Percentiles rank a stretch among this genome's conserved stretches.
phyloP scores from a whole-genome alignment of 768 basidiomycete species.

The Panellus pusillus region DNA sequence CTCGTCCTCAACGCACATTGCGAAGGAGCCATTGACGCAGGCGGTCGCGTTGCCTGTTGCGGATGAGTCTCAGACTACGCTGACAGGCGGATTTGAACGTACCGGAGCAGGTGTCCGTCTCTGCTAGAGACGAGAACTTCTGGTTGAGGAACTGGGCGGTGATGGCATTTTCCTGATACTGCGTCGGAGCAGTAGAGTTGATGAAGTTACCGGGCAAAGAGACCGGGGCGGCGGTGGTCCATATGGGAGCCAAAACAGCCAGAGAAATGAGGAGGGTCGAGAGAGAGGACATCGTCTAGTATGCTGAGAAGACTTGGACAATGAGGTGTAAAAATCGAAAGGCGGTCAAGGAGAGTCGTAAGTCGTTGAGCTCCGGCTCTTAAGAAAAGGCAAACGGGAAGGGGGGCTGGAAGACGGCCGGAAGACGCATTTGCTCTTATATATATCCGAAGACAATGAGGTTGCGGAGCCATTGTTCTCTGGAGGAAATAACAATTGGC shows the following conservation, averaged over 20 bases:
- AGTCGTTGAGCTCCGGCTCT: constrained; percentile 19
- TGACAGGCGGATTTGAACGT: constrained; percentile 14
- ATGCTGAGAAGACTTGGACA: not conserved
- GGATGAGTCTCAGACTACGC: not conserved
- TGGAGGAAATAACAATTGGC: not conserved
- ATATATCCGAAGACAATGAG: constrained; percentile 7
- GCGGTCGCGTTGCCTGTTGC: constrained; percentile 9
- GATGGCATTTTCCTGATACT: constrained; percentile 40
- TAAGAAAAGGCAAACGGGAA: not conserved
- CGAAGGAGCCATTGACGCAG: constrained; percentile 3
- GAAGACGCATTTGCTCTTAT: not conserved
- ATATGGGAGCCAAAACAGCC: constrained; percentile 3
- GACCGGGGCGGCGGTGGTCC: constrained; percentile 6
- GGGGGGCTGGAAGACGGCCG: not conserved
- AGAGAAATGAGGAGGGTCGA: not conserved
- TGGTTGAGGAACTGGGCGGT: constrained; percentile 51
- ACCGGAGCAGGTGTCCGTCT: constrained; percentile 49
- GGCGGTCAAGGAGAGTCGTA: constrained; percentile 6
- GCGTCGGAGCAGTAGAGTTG: constrained; percentile 8
- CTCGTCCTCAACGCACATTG: constrained; percentile 25
- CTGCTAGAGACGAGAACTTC: constrained; percentile 45
- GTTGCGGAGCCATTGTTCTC: not conserved
- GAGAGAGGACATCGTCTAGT: constrained; percentile 3
- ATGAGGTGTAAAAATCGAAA: constrained; percentile 1
- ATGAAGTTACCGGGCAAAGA: not conserved